phyloP scores from a whole-genome alignment of 441 rosid genomes.

The Mallotus repandus region DNA sequence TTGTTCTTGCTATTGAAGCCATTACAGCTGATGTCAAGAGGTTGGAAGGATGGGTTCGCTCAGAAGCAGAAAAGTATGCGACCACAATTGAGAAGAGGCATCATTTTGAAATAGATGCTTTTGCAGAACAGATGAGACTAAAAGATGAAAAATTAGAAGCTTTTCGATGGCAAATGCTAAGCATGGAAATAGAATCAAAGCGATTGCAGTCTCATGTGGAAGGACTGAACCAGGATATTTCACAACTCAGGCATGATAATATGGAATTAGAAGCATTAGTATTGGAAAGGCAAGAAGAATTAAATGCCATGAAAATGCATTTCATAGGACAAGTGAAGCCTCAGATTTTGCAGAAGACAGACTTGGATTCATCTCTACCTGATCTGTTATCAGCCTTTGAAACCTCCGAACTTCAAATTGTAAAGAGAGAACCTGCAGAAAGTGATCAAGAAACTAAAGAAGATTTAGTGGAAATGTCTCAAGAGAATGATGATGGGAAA shows the following conservation, averaged over 20 bases:
- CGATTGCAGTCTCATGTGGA: slow-evolving; percentile 58
- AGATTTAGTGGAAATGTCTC: slow-evolving; percentile 22
- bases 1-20: slow-evolving; percentile 35
- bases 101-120: slow-evolving; percentile 62
- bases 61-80: slow-evolving; percentile 65
- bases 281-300: slow-evolving; percentile 49
- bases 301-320: slow-evolving; percentile 43
- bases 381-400: slow-evolving; percentile 32
- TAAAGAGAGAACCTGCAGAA: slow-evolving; percentile 36
- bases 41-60: slow-evolving; percentile 53
- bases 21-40: slow-evolving; percentile 41
- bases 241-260: slow-evolving; percentile 52
- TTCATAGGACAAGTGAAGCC: slow-evolving; percentile 32
- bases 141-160: slow-evolving; percentile 82
- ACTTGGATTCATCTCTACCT: slow-evolving; percentile 25
- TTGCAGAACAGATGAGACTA: slow-evolving; percentile 66
- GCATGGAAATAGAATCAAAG: slow-evolving; percentile 77
- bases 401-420: slow-evolving; percentile 34
- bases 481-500: slow-evolving; percentile 30
- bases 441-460: slow-evolving; percentile 36
- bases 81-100: slow-evolving; percentile 59
- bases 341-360: slow-evolving; percentile 37
- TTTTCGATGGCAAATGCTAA: slow-evolving; percentile 58
- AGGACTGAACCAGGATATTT: slow-evolving; percentile 51
- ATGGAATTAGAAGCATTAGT: slow-evolving; percentile 51